These are phyloP conservation scores for Hirschfeldia incana DNA, from an alignment of 345 rosid genomes.

Conservation along the genomic window DNA sequence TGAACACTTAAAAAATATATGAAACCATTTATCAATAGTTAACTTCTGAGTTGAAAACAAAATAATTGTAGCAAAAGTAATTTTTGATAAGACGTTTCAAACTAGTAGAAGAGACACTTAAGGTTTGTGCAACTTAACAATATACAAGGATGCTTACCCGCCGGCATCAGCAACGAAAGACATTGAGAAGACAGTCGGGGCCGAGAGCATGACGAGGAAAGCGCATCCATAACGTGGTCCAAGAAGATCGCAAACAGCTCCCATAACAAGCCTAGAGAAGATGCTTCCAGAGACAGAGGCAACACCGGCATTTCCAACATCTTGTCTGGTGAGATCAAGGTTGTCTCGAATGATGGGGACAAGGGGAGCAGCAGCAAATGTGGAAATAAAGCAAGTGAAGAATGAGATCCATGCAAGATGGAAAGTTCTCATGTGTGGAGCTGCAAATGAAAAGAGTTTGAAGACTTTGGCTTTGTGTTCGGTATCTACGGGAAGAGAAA, in stretches of 20 bases:
- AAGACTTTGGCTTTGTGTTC: constrained; percentile 85
- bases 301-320: constrained; percentile 81
- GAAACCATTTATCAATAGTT: neutral
- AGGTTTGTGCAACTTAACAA: neutral
- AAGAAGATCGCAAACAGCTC: constrained; percentile 76
- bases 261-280: constrained; percentile 92
- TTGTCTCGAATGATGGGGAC: constrained; percentile 85
- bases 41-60: neutral
- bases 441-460: constrained; percentile 66
- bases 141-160: constrained; percentile 39
- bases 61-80: too few relatives aligned
- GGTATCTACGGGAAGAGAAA: constrained; percentile 71
- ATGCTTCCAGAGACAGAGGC: constrained; percentile 93
- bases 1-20: neutral
- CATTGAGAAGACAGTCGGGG: constrained; percentile 90
- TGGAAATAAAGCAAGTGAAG: constrained; percentile 83
- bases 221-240: constrained; percentile 92
- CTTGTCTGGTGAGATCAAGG: constrained; percentile 65
- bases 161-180: constrained; percentile 60
- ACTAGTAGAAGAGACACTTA: neutral
- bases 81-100: neutral
- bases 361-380: constrained; percentile 91
- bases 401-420: constrained; percentile 94
- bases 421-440: constrained; percentile 91
- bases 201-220: constrained; percentile 72